Evolutionary conservation across 192 early-diverging fungal species (phyloP), one percentile per base, ranked within the genome.

Genomic region (Coemansia furcata): DNA sequence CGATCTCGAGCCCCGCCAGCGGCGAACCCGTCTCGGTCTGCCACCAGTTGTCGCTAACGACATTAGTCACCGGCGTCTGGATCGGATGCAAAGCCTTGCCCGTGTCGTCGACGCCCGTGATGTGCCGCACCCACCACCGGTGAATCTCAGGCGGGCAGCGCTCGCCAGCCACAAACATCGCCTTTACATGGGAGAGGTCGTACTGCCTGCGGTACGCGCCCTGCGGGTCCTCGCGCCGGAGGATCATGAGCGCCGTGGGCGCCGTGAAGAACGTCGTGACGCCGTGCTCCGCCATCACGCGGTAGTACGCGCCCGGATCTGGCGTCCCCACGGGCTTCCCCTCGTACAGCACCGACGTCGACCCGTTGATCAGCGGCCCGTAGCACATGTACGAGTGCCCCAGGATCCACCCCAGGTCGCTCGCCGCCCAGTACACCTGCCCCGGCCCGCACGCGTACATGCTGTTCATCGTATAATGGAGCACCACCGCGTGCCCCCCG

Each of bases 331-430:
- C 84, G 11, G 95, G 95, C 73, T 94, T 95, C 47, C 93, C 93
- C 67, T 96, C 95, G 66, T 91, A 95, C 14, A 94, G 69, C 0
- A 96, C 83, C 9, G 91, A 91, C 3, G 89, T 90, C 57, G 86
- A 86, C 19, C 95, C 93, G 36, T 85, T 78, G 10, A 94, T 60
- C 55, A 96, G 76, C 35, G 93, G 95, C 0, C 88, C 93, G 60
- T 94, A 94, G 12, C 89, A 86, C 29, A 91, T 88, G 63, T 91
- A 95, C n/a, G 87, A 89, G 69, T 94, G 92, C 47, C 95, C 93
- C 7, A 94, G 89, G n/a, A 89, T 89, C 95, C 93, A 96, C 44
- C 93, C 93, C 68, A 94, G 88, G 73, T 96, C 94, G 69, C 87
- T 89, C 5, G 92, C 88, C 9, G 89, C 84, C 70, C 93, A 94